These are phyloP conservation scores for Globisporangium iwayamae DNA, from an alignment of 352 stramenopile genomes.

Conservation along the genomic window DNA sequence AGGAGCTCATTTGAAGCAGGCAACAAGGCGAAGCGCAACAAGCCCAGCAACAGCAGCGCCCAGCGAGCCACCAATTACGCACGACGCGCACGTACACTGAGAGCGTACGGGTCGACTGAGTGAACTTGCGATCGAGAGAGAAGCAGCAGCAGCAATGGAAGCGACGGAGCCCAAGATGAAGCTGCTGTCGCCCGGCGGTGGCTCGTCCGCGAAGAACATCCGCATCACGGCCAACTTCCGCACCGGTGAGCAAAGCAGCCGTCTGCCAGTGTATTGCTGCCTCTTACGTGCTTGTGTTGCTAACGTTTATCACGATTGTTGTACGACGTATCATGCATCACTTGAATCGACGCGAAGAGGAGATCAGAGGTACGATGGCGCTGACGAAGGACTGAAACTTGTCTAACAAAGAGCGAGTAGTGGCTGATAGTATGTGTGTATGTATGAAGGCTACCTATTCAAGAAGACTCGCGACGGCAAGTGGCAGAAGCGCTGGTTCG, in stretches of 20 bases:
- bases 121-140: neutral
- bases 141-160: neutral
- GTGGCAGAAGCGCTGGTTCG: slow-evolving; percentile 98
- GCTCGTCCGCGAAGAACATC: slow-evolving; percentile 16
- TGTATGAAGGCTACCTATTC: slow-evolving; percentile 83
- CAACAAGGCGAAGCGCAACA: neutral
- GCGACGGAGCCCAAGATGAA: slow-evolving; percentile 11
- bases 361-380: slow-evolving; percentile 45
- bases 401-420: neutral
- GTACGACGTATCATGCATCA: neutral
- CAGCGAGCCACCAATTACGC: neutral
- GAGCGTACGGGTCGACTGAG: neutral
- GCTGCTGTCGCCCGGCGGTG: slow-evolving; percentile 12
- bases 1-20: slow-evolving; percentile 9
- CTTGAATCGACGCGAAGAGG: slow-evolving; percentile 22
- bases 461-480: slow-evolving; percentile 93
- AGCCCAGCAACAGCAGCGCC: neutral
- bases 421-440: neutral
- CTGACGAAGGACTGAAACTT: neutral
- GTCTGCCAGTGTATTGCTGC: neutral
- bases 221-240: slow-evolving; percentile 64
- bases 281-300: neutral
- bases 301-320: slow-evolving; percentile 3
- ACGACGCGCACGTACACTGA: neutral
- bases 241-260: slow-evolving; percentile 27